Evolutionary conservation across 2,329 filamentous ascomycete genomes (phyloP), one percentile per base, ranked within the genome.

Genomic region (Aspergillus nomiae): DNA sequence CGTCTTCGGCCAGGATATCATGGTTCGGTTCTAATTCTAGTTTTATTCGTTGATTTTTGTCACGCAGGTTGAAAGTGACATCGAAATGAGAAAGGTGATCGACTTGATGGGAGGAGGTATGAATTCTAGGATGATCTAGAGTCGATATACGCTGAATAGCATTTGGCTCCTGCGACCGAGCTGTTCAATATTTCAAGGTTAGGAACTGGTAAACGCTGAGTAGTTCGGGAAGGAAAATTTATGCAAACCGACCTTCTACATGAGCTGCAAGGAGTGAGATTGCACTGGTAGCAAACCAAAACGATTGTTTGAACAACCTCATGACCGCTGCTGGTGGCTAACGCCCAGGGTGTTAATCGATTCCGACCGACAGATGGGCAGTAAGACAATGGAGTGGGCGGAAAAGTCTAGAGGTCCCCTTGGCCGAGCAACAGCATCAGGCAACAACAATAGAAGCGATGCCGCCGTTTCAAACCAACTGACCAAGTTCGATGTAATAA

Each of bases 1-100:
- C 90, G 70, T 90, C 89, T 19, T 92, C 86, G 60, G 90, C 86
- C 53, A 99, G 83, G 63, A 98, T 89, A 78, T 98, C 92, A 80
- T 96, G 88, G 76, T 98, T 98, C 4, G 95, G 95, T 75, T 95
- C 89, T 56, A 99, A 85, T 60, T 87, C 85, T 58, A 99, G 85
- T 68, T 92, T 92, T 71, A 98, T 83, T 69, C 88, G 86, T 67
- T 93, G 86, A 64, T 85, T 81, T 59, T 86, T 84, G 64, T 86
- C 82, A 72, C 91, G 88, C 41, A 97, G 81, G 62, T 87, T 83
- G 76, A 99, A 97, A 34, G 87, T 89, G 65, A 99, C 82, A 71
- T 97, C 92, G 77, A 99, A 99, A 26, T 87, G 82, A 16, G 93
- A 94, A 61, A 91, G 83, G 56, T 93, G 89, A 74, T 95, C 89